Conservation (phyloP, 306 rosid species). For the Acacia confusa region DNA sequence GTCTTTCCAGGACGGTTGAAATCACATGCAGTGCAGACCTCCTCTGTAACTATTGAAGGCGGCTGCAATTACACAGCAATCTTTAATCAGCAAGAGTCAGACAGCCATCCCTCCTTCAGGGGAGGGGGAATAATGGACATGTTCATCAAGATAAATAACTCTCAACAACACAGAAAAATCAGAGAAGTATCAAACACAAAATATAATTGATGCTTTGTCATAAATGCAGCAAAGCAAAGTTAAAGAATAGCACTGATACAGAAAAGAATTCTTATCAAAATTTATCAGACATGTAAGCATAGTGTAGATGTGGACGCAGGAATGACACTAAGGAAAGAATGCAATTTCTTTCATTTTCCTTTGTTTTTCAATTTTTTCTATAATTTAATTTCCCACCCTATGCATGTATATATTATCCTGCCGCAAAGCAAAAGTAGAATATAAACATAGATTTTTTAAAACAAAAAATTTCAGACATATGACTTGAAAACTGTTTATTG, state of each 20-base stretch:
- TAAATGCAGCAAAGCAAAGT: conserved; percentile 16
- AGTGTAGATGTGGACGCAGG: not conserved
- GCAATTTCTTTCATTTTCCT: conserved; percentile 5
- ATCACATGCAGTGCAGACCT: conserved; percentile 97
- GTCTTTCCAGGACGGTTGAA: conserved; percentile 95
- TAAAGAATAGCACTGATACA: conserved; percentile 4
- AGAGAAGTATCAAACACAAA: not conserved
- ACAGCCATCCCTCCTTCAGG: not conserved
- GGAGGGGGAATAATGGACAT: conserved; percentile 13
- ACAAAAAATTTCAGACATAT: not conserved
- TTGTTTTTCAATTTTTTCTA: conserved; percentile 9
- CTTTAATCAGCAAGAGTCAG: not conserved
- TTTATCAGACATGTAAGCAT: not conserved
- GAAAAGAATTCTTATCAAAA: not conserved
- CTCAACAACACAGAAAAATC: conserved; percentile 12
- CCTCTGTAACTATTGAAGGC: conserved; percentile 91
- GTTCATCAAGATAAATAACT: conserved; percentile 14
- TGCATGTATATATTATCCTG: conserved; percentile 11
- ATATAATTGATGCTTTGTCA: not conserved
- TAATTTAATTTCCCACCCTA: conserved; percentile 9
- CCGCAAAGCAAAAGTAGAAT: conserved; percentile 28
- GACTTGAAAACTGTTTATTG: not conserved
- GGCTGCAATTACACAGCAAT: conserved; percentile 65
- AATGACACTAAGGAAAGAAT: conserved; percentile 10
- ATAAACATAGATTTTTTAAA: not conserved